Conservation (phyloP, 2,329 filamentous ascomycete species). For the Cladophialophora chaetospira region DNA sequence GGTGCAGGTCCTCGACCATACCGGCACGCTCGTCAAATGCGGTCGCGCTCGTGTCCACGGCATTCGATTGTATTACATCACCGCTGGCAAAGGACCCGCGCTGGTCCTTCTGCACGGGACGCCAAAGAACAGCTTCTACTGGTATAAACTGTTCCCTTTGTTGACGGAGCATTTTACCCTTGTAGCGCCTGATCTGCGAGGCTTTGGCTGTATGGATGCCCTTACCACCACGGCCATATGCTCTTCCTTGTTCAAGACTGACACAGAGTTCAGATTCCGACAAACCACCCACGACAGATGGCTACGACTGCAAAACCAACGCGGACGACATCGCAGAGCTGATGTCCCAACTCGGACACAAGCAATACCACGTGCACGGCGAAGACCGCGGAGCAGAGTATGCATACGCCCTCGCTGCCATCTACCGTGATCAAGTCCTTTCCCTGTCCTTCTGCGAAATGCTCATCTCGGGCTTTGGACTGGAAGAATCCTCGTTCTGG, state of each 20-base stretch:
- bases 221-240: background rate
- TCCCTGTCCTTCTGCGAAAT: conserved; percentile 56
- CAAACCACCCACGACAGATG: background rate
- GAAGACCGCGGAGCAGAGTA: conserved; percentile 62
- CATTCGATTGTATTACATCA: background rate
- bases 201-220: background rate
- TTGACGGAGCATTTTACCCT: background rate
- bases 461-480: conserved; percentile 52
- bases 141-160: background rate
- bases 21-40: background rate
- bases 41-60: background rate
- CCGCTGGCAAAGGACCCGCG: background rate
- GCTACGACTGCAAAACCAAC: conserved; percentile 49
- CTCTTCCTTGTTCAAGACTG: background rate
- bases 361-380: conserved; percentile 52
- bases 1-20: background rate
- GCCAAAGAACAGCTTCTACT: background rate
- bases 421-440: conserved; percentile 45
- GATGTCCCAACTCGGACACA: conserved; percentile 49
- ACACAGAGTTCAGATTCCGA: background rate
- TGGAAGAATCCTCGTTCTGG: conserved; percentile 12
- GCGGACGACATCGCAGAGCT: conserved; percentile 50
- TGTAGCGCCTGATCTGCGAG: background rate
- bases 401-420: conserved; percentile 57
- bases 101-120: background rate